A percentile compares a stretch with the other conserved stretches of the same genome.
phyloP scores from a whole-genome alignment of 2,329 filamentous ascomycete genomes.

The Ophiostoma sp. region DNA sequence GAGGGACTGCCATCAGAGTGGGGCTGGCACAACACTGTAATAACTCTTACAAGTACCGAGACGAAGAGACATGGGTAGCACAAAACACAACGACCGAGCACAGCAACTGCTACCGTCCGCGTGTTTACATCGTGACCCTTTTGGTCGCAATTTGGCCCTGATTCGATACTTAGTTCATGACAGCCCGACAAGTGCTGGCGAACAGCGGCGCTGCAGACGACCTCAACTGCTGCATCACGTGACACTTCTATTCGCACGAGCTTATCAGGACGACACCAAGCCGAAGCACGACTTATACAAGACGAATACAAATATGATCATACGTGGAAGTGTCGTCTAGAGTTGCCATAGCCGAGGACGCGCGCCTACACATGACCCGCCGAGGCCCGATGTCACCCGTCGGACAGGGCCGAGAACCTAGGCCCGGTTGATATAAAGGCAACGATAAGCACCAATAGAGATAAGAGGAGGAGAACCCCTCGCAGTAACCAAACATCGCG shows the following conservation, averaged over 20 bases:
- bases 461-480: neutral
- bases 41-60: neutral
- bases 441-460: slow-evolving; percentile 2
- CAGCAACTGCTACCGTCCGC: neutral
- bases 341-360: neutral
- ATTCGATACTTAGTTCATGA: neutral
- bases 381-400: neutral
- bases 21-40: neutral
- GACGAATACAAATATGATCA: neutral
- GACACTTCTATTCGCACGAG: neutral
- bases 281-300: neutral
- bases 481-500: neutral
- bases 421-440: neutral
- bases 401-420: neutral
- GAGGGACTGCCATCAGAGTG: neutral
- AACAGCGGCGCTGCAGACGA: neutral
- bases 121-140: neutral
- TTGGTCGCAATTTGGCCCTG: neutral
- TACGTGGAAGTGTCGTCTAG: neutral
- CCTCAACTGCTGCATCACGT: neutral
- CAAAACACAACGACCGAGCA: no score
- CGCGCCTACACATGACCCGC: neutral
- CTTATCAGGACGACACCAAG: neutral
- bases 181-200: neutral
- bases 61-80: neutral